Percentiles rank a stretch among this genome's conserved stretches.
phyloP scores from a whole-genome alignment of 2,329 filamentous ascomycete genomes.

The Microsporum canis region DNA sequence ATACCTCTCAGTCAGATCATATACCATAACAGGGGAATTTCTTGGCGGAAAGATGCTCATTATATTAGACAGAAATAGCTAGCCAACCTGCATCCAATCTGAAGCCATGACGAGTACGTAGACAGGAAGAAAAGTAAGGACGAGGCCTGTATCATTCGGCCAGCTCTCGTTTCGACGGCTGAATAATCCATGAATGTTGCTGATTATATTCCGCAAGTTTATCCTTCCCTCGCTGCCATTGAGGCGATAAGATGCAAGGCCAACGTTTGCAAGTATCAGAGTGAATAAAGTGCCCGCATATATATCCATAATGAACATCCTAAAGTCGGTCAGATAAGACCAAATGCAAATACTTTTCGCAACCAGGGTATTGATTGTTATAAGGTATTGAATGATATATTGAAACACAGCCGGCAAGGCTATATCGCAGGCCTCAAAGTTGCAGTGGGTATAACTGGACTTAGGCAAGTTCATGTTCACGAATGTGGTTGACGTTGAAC shows the following conservation, averaged over 20 bases:
- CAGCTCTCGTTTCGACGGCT: neutral
- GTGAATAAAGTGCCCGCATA: slow-evolving; percentile 6
- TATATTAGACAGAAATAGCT: neutral
- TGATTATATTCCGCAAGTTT: neutral
- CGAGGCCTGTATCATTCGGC: neutral
- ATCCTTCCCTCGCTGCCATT: neutral
- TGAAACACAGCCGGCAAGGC: no score
- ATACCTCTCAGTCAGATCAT: neutral
- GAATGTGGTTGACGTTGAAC: no score
- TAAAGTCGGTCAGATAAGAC: neutral
- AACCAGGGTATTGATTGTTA: no score
- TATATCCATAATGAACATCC: slow-evolving; percentile 5
- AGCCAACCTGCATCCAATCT: slow-evolving; percentile 12
- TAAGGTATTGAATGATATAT: no score
- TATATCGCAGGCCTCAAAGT: no score
- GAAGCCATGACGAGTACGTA: slow-evolving; percentile 12
- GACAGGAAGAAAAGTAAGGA: slow-evolving; percentile 8
- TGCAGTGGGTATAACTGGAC: no score
- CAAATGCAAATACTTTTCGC: neutral
- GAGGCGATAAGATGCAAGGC: slow-evolving; percentile 2
- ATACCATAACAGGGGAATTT: neutral
- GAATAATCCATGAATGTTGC: neutral
- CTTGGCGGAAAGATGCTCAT: neutral
- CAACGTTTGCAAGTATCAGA: slow-evolving; percentile 9
- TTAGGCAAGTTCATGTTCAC: no score